phyloP scores from a whole-genome alignment of 257 asterid species.

The Forsythia suspensa region DNA sequence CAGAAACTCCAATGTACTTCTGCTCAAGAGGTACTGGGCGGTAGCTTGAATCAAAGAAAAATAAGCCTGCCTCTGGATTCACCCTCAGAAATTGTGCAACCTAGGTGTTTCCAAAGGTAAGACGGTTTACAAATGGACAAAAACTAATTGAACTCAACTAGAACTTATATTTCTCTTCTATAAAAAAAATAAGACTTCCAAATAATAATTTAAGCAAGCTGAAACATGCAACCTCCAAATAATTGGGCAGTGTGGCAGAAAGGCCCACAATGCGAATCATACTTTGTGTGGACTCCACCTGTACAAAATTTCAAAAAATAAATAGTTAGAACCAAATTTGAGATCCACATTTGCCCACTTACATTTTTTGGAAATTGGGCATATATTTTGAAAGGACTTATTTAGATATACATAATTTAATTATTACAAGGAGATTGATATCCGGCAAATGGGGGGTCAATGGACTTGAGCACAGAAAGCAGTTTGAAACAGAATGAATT shows the following conservation, averaged over 20 bases:
- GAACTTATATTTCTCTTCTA: slow-evolving; percentile 15
- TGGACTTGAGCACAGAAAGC: background rate
- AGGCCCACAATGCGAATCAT: slow-evolving; percentile 99
- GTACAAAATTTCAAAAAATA: slow-evolving; percentile 32
- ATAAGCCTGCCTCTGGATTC: slow-evolving; percentile 85
- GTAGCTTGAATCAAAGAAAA: slow-evolving; percentile 92
- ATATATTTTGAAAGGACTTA: background rate
- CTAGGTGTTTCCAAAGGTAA: slow-evolving; percentile 43
- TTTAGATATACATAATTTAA: background rate
- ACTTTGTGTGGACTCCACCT: slow-evolving; percentile 98
- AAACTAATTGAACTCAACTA: background rate
- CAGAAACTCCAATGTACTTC: slow-evolving; percentile 90
- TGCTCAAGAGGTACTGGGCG: slow-evolving; percentile 99
- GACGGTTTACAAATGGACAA: slow-evolving; percentile 14
- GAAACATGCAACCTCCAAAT: slow-evolving; percentile 70
- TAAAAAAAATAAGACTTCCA: slow-evolving; percentile 13
- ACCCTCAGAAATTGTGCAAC: slow-evolving; percentile 98
- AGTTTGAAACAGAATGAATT: background rate
- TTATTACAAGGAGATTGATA: background rate
- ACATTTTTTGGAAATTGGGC: background rate
- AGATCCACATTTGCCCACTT: background rate
- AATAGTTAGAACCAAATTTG: background rate
- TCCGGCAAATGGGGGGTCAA: background rate
- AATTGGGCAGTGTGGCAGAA: slow-evolving; percentile 96
- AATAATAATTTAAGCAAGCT: slow-evolving; percentile 21